Conservation (phyloP, 352 stramenopile genomes). For the Globisporangium takayamanum region DNA sequence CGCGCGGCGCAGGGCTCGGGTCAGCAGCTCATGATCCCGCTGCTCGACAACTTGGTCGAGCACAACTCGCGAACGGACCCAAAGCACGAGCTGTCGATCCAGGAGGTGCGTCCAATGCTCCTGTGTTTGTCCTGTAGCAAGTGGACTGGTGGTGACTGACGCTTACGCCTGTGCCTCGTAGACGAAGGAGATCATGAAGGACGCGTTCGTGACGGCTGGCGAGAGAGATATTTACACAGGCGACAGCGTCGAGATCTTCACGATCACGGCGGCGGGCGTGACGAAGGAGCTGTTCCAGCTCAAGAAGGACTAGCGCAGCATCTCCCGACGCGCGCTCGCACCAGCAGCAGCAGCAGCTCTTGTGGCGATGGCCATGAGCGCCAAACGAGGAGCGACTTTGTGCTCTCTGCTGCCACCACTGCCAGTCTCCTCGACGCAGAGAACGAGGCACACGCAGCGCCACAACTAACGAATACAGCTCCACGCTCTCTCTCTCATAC, state of each 20-base stretch:
- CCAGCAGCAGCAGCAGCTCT: too few relatives aligned
- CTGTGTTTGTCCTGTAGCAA: not conserved
- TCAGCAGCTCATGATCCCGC: constrained; percentile 96
- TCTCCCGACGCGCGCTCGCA: not conserved
- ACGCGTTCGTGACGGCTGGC: constrained; percentile 96
- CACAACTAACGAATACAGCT: too few relatives aligned
- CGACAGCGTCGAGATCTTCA: constrained; percentile 96
- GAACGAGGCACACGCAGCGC: too few relatives aligned
- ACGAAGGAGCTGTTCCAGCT: constrained; percentile 89
- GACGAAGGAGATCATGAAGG: constrained; percentile 98
- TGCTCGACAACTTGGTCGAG: constrained; percentile 96
- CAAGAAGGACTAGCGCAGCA: constrained; percentile 91
- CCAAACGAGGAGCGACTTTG: too few relatives aligned
- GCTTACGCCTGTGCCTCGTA: constrained; percentile 4
- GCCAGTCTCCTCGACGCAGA: too few relatives aligned
- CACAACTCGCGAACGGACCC: constrained; percentile 88
- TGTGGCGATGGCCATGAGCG: too few relatives aligned
- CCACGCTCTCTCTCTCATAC: too few relatives aligned
- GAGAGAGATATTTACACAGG: constrained; percentile 99
- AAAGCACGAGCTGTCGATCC: constrained; percentile 85
- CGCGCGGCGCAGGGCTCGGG: constrained; percentile 85
- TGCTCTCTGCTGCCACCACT: too few relatives aligned
- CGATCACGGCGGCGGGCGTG: constrained; percentile 93
- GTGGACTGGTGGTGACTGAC: not conserved
- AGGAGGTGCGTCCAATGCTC: constrained; percentile 55